Evolutionary conservation across 768 basidiomycete species (phyloP), one percentile per base, ranked within the genome.

Genomic region (Russula compacta): DNA sequence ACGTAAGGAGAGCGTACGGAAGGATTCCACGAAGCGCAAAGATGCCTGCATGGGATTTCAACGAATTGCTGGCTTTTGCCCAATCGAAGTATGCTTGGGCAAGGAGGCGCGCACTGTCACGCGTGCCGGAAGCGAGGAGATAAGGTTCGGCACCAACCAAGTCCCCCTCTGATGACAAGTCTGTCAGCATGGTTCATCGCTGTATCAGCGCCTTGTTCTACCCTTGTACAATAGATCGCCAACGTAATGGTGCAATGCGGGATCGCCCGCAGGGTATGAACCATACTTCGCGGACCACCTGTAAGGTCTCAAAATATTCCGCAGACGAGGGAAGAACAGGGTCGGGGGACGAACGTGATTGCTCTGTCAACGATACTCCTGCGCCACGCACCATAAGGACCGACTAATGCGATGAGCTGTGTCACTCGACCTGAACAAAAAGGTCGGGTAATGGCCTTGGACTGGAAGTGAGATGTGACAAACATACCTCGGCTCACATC

Each of bases 181-280:
- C 42, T 39, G 42, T 36, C 42, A 52, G 46, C 12, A 58, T 40
- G n/a, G 29, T 55, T 55, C 10, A 17, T 14, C 11, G 49, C 11
- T 2, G n/a, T 48, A 10, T 33, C n/a, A 19, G 33, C 1, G 7
- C 10, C 40, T 11, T 32, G 15, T 57, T 71, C 40, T 56, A 86
- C 92, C 92, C 79, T 92, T 94, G 73, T 83, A 87, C 7, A 93
- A 78, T 35, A 97, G 75, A 71, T 95, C 88, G 4, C 94, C 97
- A 50, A 97, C 74, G 71, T 98, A 98, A 62, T 92, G 86, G 48
- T 93, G 93, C 53, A 99, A 76, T 59, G 81, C 83, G 36, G 86
- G 84, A 76, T 99, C 97, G 17, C 97, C 97, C 29, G 85, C 83
- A 9, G 94, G 91, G 71, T 81, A 86, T n/a, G 79, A 69, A 7